Evolutionary conservation across 2,329 filamentous ascomycete species (phyloP), one percentile per base, ranked within the genome.

Genomic region (Cytospora piceicola): DNA sequence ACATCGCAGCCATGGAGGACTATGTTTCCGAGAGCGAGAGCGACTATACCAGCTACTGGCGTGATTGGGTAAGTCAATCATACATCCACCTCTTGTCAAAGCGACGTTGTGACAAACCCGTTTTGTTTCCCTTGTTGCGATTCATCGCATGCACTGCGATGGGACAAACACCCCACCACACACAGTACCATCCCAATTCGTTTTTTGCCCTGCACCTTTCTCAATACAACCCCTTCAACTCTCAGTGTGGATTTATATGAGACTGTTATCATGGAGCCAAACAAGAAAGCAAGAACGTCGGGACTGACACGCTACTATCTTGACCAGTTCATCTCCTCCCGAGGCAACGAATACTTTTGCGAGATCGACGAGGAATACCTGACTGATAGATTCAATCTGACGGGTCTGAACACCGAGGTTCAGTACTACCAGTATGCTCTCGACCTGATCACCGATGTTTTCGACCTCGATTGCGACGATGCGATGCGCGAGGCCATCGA

Each of bases 291-390:
- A 36, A 59, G 52, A 46, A 46, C 20, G 46, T 58, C 56, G 27
- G 49, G 49, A 36, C 63, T 68, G 34, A 68, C 66, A 29, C 27
- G 53, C n/a, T 52, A 34, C n/a, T 59, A 60, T 39, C 14, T 36
- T 29, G 29, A 54, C 55, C 63, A 99, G 95, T 99, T 99, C 78
- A 97, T 98, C 73, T 97, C 94, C 5, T 97, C 94, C 7, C 88
- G 95, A 64, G 95, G 95, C 70, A 98, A 99, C 80, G 95, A 99
- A 77, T 99, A 99, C 80, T 99, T 98, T 75, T 99, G 95, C 86
- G 95, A 99, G 77, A 98, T 99, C 74, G 95, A 99, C 79, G 95
- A 99, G 78, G 95, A 99, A 74, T 99, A 99, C 79, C 85, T 99
- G 56, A 98, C 94, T 60, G 95, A 99, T 78, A 90, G 95, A 59